These are phyloP conservation scores for Pouteria glomerata DNA, from an alignment of 148 eudicot genomes.

Conservation along the genomic window DNA sequence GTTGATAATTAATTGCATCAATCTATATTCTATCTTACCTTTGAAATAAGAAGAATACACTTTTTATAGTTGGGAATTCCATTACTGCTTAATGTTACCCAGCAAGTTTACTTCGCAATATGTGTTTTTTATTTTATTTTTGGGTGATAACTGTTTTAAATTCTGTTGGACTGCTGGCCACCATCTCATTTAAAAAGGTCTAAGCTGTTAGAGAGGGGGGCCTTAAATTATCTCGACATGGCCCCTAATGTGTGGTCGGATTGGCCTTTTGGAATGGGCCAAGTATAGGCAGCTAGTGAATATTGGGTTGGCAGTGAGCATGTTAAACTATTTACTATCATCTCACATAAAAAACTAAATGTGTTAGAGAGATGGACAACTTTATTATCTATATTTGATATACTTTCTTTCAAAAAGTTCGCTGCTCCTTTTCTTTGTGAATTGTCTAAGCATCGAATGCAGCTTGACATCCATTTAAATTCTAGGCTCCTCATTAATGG, in stretches of 20 bases:
- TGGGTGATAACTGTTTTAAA: too few species aligned
- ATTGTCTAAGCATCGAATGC: not conserved
- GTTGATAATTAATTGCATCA: not conserved
- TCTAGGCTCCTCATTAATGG: not conserved
- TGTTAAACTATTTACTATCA: too few species aligned
- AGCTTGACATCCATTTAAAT: not conserved
- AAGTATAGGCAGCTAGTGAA: too few species aligned
- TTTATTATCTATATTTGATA: not conserved
- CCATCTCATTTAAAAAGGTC: too few species aligned
- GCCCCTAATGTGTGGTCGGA: too few species aligned
- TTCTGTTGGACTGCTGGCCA: too few species aligned
- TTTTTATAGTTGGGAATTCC: not conserved
- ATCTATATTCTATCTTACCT: not conserved
- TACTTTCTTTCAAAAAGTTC: not conserved
- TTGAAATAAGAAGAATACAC: not conserved
- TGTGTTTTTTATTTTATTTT: not conserved
- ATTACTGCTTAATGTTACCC: not conserved
- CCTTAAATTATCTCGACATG: too few species aligned
- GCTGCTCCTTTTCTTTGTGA: not conserved
- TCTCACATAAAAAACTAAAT: too few species aligned
- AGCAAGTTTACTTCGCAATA: not conserved
- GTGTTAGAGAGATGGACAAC: too few species aligned
- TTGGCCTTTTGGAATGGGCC: too few species aligned
- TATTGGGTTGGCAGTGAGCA: too few species aligned
- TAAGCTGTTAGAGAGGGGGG: too few species aligned